Evolutionary conservation across 1,284 basidiomycete genomes (phyloP), one percentile per base, ranked within the genome.

Genomic region (Cutaneotrichosporon sp.): DNA sequence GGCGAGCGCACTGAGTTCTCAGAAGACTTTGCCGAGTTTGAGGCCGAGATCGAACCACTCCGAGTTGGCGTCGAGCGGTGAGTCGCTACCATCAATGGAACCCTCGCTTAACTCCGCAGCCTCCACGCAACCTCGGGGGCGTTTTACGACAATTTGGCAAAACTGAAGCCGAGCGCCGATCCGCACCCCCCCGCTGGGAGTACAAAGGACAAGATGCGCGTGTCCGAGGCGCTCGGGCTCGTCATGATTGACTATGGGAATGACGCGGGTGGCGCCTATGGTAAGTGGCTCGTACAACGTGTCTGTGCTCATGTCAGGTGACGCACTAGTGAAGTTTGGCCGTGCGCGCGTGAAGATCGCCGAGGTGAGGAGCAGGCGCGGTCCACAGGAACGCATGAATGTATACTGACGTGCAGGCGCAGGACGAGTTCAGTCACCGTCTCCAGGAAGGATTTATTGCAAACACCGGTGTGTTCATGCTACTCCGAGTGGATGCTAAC

Each of bases 191-290:
- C 68, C 12, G 55, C 66, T 24, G 65, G 64, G 3, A 51, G 46
- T 16, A 59, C 61, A 12, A 74, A 74, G 56, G 70, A 74, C 12
- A 74, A 74, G 56, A 63, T 75, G 24, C 74, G 87, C 20, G 81
- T 85, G 0, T 77, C 88, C 25, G 89, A 91, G 63, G 82, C 83
- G 22, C 77, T 92, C 6, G 90, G 90, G 2, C 79, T 88, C 46
- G 86, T 88, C 37, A 90, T 92, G 89, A 85, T 89, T 53, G 79
- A 81, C 26, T 86, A 90, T 64, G 89, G 90, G 11, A 86, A 89
- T 62, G 83, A 89, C 63, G 85, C 87, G 62, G 82, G 17, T 80
- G 88, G 60, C 84, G 77, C 80, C 1, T 87, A 84, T 51, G 81
- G 69, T 64, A 29, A 73, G 46, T 51, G 19, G 22, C 46, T 20